Evolutionary conservation across 169 alveolate species (phyloP).

Genomic region (Babesia divergens): DNA sequence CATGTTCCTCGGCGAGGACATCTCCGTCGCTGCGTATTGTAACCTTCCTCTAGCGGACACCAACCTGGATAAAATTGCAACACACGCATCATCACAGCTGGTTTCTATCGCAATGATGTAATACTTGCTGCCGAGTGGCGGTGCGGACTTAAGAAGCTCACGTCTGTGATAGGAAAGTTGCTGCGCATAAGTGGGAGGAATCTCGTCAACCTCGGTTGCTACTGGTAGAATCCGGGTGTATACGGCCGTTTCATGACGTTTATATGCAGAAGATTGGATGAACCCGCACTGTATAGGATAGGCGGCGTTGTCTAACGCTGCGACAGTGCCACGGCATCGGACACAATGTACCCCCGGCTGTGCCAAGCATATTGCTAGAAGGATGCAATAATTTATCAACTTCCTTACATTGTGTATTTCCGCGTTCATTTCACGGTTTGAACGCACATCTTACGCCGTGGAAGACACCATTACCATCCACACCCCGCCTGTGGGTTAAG

Average conservation of each 20-base stretch:
- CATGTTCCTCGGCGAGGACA: constrained; percentile 51
- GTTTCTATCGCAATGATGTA: constrained; percentile 66
- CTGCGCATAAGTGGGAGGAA: not conserved
- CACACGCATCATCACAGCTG: constrained; percentile 65
- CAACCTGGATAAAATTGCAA: constrained; percentile 58
- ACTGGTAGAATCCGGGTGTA: not conserved
- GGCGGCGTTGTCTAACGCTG: not conserved
- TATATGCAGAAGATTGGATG: not conserved
- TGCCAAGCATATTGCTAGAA: not conserved
- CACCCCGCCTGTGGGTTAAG: not conserved
- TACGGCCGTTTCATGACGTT: too few species aligned
- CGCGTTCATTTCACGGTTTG: constrained; percentile 29
- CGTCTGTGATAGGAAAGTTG: not conserved
- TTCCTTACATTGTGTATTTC: not conserved
- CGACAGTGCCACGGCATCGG: constrained; percentile 1
- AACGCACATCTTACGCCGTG: not conserved
- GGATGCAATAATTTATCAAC: not conserved
- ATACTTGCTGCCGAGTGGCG: not conserved
- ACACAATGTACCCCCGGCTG: constrained; percentile 7
- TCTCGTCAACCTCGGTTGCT: not conserved
- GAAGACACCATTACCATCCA: not conserved
- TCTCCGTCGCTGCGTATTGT: constrained; percentile 49
- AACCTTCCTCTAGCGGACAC: not conserved
- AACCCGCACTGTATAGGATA: not conserved
- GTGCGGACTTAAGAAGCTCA: not conserved